Evolutionary conservation across 495 filamentous ascomycete genomes (phyloP).

Genomic region (Cercophora samala): DNA sequence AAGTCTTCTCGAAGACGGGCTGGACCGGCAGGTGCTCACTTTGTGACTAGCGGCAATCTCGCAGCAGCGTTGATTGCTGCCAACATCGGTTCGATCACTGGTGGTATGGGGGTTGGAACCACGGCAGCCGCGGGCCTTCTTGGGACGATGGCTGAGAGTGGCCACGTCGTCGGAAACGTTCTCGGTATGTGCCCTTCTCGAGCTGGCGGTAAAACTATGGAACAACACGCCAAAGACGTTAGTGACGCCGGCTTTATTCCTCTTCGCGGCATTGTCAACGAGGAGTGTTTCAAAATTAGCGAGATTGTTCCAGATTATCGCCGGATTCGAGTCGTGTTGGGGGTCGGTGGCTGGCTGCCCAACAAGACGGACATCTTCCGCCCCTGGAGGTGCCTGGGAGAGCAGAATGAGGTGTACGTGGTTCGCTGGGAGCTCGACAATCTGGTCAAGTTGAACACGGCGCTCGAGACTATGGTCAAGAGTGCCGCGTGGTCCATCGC

Average conservation of each 20-base stretch:
- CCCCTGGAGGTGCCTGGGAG: conserved; percentile 73
- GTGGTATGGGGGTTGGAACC: conserved; percentile 70
- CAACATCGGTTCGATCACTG: conserved; percentile 77
- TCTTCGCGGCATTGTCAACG: conserved; percentile 46
- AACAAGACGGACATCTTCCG: conserved; percentile 63
- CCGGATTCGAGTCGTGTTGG: conserved; percentile 76
- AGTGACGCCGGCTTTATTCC: conserved; percentile 87
- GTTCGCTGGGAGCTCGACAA: conserved; percentile 80
- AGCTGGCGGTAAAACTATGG: conserved; percentile 84
- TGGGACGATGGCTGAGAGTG: conserved; percentile 71
- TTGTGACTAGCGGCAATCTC: conserved; percentile 67
- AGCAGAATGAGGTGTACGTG: conserved; percentile 72
- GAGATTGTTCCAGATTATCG: conserved; percentile 46
- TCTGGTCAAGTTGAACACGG: conserved; percentile 70
- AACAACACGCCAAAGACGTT: conserved; percentile 80
- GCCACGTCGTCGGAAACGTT: conserved; percentile 72
- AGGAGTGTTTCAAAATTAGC: conserved; percentile 36
- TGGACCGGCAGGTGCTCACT: conserved; percentile 55
- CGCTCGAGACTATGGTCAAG: conserved; percentile 69
- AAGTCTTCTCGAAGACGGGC: conserved; percentile 70
- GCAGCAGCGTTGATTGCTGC: conserved; percentile 79
- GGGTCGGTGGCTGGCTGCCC: conserved; percentile 78
- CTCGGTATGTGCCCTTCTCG: conserved; percentile 88
- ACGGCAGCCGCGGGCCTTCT: conserved; percentile 69
- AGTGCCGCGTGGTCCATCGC: conserved; percentile 74